phyloP scores from a whole-genome alignment of 495 filamentous ascomycete species.

The Penicillium nucicola region DNA sequence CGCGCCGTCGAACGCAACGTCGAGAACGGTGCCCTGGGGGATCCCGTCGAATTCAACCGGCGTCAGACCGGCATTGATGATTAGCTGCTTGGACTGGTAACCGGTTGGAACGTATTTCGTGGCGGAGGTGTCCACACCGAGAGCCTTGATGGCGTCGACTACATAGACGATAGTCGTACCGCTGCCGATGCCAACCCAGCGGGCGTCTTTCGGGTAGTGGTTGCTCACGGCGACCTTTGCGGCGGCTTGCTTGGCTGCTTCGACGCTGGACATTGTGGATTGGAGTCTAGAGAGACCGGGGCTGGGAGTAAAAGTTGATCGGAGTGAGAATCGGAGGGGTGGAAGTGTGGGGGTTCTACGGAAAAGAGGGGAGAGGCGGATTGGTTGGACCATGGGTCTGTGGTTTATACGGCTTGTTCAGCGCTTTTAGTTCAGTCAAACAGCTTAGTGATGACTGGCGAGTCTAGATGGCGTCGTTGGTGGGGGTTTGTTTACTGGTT shows the following conservation, averaged over 20 bases:
- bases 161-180: constrained; percentile 94
- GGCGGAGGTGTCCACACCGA: constrained; percentile 53
- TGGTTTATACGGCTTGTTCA: no score
- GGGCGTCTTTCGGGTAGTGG: constrained; percentile 69
- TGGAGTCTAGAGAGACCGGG: constrained; percentile 14
- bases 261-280: constrained; percentile 44
- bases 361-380: constrained; percentile 11
- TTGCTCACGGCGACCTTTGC: constrained; percentile 80
- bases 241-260: constrained; percentile 80
- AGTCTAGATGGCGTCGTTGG: no score
- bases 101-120: constrained; percentile 90
- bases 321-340: neutral
- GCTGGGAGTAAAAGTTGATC: neutral
- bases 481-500: no score
- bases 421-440: no score
- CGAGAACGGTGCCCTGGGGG: constrained; percentile 58
- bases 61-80: constrained; percentile 69
- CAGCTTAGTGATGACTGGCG: no score
- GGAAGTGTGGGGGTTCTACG: constrained; percentile 5
- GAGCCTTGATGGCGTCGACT: constrained; percentile 84
- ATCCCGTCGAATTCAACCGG: constrained; percentile 74
- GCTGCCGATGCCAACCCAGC: constrained; percentile 86
- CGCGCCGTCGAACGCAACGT: constrained; percentile 91
- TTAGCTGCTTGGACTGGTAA: constrained; percentile 81
- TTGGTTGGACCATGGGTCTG: constrained; percentile 9